Percentiles rank a stretch among this genome's conserved stretches.
These are phyloP conservation scores for Cladosporium sp. DNA, from an alignment of 2,329 filamentous ascomycete species.

Conservation along the genomic window DNA sequence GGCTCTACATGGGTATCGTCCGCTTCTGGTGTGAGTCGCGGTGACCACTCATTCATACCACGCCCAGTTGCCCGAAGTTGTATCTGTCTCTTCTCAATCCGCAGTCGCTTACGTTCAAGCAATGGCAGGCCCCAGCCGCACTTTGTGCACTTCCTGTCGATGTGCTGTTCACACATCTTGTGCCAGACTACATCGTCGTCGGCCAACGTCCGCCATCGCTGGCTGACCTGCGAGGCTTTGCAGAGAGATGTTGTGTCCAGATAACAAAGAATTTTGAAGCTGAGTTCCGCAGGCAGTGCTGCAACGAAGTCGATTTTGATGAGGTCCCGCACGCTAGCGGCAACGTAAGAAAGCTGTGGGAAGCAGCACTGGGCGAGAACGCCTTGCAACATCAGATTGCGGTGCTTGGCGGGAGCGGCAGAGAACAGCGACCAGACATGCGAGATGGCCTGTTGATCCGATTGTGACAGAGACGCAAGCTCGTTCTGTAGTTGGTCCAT, in stretches of 20 bases:
- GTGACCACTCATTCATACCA: slow-evolving; percentile 52
- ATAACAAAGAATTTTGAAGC: slow-evolving; percentile 87
- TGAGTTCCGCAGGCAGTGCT: slow-evolving; percentile 82
- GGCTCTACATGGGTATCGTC: neutral
- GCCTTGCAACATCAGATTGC: slow-evolving; percentile 93
- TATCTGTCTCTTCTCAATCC: slow-evolving; percentile 82
- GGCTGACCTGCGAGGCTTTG: slow-evolving; percentile 91
- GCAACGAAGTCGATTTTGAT: slow-evolving; percentile 96
- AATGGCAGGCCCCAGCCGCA: slow-evolving; percentile 93
- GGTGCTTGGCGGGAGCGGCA: slow-evolving; percentile 86
- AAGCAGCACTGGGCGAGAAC: slow-evolving; percentile 97
- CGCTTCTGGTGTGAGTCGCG: slow-evolving; percentile 42
- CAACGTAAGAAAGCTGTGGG: slow-evolving; percentile 89
- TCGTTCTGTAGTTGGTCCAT: slow-evolving; percentile 93
- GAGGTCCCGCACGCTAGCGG: slow-evolving; percentile 83
- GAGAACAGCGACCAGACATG: slow-evolving; percentile 98
- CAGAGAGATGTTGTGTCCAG: slow-evolving; percentile 92
- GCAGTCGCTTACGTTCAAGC: slow-evolving; percentile 80
- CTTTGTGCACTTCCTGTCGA: slow-evolving; percentile 87
- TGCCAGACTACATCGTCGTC: slow-evolving; percentile 98
- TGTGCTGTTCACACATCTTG: slow-evolving; percentile 96
- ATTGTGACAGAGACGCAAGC: slow-evolving; percentile 73
- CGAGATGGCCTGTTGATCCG: slow-evolving; percentile 90
- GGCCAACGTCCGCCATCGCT: slow-evolving; percentile 81
- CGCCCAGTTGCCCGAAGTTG: slow-evolving; percentile 63